Base-by-base conservation (phyloP, 2,329 filamentous ascomycete species). In the Trichoderma simmonsii region DNA sequence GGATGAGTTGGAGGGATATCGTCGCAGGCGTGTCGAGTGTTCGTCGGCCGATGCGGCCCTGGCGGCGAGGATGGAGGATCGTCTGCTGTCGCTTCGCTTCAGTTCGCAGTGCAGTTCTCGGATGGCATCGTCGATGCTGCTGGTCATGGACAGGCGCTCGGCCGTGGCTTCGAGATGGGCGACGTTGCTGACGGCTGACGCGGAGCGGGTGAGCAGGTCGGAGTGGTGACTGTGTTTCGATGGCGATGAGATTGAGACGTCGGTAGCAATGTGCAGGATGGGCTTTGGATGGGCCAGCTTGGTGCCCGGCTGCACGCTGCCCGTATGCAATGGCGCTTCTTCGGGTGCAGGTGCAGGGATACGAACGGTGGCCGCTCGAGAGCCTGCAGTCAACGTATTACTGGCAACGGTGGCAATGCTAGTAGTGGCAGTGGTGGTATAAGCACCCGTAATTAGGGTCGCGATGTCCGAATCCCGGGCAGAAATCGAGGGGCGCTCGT, bases 81-180 rank as follows among this genome's bases (percentile, higher is more conserved):
- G 86, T 73, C 88, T 86, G 78, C 90, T 93, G 78, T 92, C 91
- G 78, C 85, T 88, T 75, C 89, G 87, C 81, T 93, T 93, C 78
- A 92, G 84, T 80, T 93, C 90, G 73, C 89, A 85, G 80, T 93
- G 90, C 75, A 93, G 85, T 77, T 91, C 89, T 72, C 91, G 88
- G 76, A 94, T 95, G 76, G 93, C 92, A 83, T 92, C 89, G 77
- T 92, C 92, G 77, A 94, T 92, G 73, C 92, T 93, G 74, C 90
- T 92, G 71, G 90, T 91, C 83, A 88, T 88, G 76, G 91, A 93
- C 80, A 95, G 85, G 75, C 90, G 87, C 81, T 94, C 92, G 63
- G 92, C 92, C 12, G 90, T 91, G 75, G 91, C 90, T 81, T 95
- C 92, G 74, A 95, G 88, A 64, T 90, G 88, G 75, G 91, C 89